Percentiles rank a stretch among this genome's conserved stretches.
phyloP scores from a whole-genome alignment of 139 green algal species.

The Ostreobium quekettii region DNA sequence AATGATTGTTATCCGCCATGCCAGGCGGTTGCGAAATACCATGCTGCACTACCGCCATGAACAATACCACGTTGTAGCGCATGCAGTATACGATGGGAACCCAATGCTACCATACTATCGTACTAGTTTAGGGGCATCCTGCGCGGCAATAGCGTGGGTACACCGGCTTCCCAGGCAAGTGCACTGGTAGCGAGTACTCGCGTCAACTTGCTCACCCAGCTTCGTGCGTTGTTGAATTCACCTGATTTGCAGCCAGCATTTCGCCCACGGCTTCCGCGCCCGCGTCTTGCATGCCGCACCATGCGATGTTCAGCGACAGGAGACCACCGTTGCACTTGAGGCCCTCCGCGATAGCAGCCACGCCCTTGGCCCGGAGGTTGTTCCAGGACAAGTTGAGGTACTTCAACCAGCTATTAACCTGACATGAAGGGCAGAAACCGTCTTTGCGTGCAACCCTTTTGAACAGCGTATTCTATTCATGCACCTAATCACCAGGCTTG shows the following conservation, averaged over 20 bases:
- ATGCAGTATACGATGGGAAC: no score
- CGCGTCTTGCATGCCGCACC: conserved; percentile 35
- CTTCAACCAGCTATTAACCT: conserved; percentile 31
- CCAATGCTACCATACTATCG: no score
- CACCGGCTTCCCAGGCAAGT: no score
- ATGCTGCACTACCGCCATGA: no score
- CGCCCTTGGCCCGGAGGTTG: conserved; percentile 37
- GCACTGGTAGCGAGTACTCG: no score
- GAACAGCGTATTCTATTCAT: neutral
- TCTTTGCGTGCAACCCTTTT: conserved; percentile 2
- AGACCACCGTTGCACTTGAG: conserved; percentile 39
- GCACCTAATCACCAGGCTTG: no score
- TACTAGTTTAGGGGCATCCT: no score
- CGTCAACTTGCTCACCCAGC: neutral
- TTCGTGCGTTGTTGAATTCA: neutral
- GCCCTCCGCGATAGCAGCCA: conserved; percentile 30
- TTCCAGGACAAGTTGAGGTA: conserved; percentile 44
- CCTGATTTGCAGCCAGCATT: conserved; percentile 33
- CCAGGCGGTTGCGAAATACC: no score
- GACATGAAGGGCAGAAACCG: neutral
- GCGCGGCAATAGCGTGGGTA: no score
- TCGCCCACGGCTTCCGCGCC: conserved; percentile 27
- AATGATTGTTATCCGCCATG: no score
- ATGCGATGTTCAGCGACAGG: conserved; percentile 30
- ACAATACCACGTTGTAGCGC: no score